Conservation (phyloP, 176 grass and related monocot species). For the Aechmea fasciata region DNA sequence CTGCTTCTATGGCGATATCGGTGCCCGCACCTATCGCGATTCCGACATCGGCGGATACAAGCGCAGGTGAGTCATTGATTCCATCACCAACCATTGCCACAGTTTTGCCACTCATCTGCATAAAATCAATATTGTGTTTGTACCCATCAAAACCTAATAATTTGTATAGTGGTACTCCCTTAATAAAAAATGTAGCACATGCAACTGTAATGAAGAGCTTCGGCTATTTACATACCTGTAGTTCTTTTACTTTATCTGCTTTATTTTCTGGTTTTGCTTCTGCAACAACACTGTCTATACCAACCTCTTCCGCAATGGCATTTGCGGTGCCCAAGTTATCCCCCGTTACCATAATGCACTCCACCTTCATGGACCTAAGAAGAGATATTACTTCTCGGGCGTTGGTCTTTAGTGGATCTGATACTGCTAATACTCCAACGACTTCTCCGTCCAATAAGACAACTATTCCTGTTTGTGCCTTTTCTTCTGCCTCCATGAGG, state of each 20-base stretch:
- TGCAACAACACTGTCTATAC: conserved; percentile 63
- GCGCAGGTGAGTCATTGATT: conserved; percentile 87
- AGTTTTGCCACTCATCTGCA: conserved; percentile 52
- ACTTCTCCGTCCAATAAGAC: conserved; percentile 58
- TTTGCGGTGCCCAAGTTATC: conserved; percentile 97
- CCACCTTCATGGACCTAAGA: conserved; percentile 70
- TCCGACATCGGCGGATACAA: conserved; percentile 70
- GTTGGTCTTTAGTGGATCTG: conserved; percentile 73
- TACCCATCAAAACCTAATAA: too few species aligned
- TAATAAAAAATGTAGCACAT: not conserved
- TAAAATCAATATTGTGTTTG: not conserved
- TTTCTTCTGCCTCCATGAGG: conserved; percentile 61
- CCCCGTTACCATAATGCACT: conserved; percentile 95
- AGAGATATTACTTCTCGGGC: conserved; percentile 66
- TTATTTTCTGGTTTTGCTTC: conserved; percentile 88
- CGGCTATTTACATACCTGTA: conserved; percentile 44
- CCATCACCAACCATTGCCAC: conserved; percentile 94
- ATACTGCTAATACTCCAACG: conserved; percentile 68
- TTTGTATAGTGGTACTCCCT: too few species aligned
- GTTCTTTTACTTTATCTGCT: conserved; percentile 74
- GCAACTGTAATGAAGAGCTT: not conserved
- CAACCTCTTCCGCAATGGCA: conserved; percentile 66
- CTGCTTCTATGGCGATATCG: conserved; percentile 88
- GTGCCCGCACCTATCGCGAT: conserved; percentile 84
- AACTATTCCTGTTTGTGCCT: conserved; percentile 62